phyloP scores from a whole-genome alignment of 2,329 filamentous ascomycete genomes.

The Alternaria angustiovoidea region DNA sequence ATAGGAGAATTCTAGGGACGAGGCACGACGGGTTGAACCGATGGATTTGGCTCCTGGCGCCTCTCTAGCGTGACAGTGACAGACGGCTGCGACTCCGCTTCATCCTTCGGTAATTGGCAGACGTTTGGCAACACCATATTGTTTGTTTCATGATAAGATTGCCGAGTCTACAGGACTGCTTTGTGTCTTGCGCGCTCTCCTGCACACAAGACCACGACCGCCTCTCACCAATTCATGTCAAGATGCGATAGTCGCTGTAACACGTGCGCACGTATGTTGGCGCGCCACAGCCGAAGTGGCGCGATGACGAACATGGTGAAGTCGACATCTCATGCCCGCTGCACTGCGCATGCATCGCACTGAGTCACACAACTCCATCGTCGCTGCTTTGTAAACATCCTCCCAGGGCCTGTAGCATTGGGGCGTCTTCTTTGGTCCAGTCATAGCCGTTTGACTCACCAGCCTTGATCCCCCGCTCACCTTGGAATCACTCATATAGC shows the following conservation, averaged over 20 bases:
- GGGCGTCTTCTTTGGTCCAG: conserved; percentile 1
- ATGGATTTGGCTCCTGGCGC: background rate
- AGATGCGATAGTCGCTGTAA: background rate
- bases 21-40: background rate
- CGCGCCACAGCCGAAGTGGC: conserved; percentile 12
- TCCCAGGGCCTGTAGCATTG: background rate
- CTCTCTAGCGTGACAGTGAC: conserved; percentile 2
- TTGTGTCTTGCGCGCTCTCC: background rate
- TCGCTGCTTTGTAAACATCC: conserved; percentile 1
- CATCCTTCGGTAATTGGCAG: background rate
- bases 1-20: background rate
- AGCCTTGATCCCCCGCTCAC: conserved; percentile 14
- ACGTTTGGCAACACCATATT: background rate
- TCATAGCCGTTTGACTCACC: conserved; percentile 21
- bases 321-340: background rate
- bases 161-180: background rate
- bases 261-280: conserved; percentile 3
- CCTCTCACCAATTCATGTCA: background rate
- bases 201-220: background rate
- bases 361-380: conserved; percentile 11
- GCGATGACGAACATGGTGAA: conserved; percentile 8
- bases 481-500: conserved; percentile 11
- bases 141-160: background rate
- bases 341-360: conserved; percentile 1
- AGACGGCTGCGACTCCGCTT: background rate